Evolutionary conservation across 768 basidiomycete genomes (phyloP), one percentile per base, ranked within the genome.

Genomic region (Suillus clintonianus): DNA sequence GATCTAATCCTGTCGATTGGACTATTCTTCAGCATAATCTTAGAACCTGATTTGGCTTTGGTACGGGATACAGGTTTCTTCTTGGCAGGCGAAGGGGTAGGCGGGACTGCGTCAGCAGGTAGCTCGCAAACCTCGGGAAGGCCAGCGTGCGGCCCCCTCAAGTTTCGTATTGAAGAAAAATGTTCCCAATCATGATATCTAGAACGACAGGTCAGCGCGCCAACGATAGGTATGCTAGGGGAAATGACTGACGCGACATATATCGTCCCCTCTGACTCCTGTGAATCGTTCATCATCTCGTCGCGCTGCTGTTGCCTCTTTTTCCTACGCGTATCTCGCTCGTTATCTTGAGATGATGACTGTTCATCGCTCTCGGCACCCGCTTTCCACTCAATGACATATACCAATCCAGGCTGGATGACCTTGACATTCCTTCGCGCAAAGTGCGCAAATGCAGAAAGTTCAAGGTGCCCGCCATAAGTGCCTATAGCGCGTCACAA

Each of bases 151-250:
- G 94, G 95, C 2, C 95, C 95, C 17, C 81, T 81, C 60, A 95
- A 78, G 74, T 94, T 95, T 53, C 95, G 90, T 63, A 97, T 92
- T n/a, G 90, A 92, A 14, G 92, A 94, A 71, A 95, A 97, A 73
- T 97, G 95, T 71, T 97, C 94, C 92, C 92, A 95, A 74, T 95
- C 92, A 71, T 95, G 90, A 73, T 94, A 96, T 36, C 92, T 92
- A 70, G 53, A 55, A 54, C 30, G 47, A 32, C 62, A 62, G 57
- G 71, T 67, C 61, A 69, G 59, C 32, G 7, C 50, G 59, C 48
- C 30, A n/a, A 22, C n/a, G n/a, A 56, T 60, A 58, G 51, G 24
- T 59, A 66, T 62, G 62, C 55, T 61, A 59, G 14, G 41, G n/a
- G 60, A 65, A 61, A 43, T 59, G 27, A 89, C 92, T 74, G 77